These are phyloP conservation scores for Corrigiola litoralis DNA, from an alignment of 179 eudicot species.

Conservation along the genomic window DNA sequence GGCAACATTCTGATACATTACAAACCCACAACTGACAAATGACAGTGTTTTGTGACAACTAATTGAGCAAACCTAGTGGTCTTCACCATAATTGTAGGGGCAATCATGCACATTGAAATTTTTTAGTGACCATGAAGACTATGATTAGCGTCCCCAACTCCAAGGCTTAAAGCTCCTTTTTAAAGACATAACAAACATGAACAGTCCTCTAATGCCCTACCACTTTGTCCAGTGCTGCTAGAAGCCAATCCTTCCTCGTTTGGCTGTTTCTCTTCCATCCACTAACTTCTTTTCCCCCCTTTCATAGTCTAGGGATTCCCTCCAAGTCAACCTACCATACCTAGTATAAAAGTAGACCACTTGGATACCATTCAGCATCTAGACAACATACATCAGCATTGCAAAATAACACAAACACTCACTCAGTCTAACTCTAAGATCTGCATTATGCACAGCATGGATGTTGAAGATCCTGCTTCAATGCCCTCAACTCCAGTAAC, in stretches of 20 bases:
- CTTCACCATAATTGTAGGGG: constrained; percentile 36
- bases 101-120: constrained; percentile 26
- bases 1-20: constrained; percentile 14
- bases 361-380: constrained; percentile 13
- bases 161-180: constrained; percentile 30
- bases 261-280: constrained; percentile 39
- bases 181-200: constrained; percentile 22
- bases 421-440: neutral
- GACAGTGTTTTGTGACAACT: constrained; percentile 13
- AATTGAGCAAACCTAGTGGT: constrained; percentile 24
- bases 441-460: constrained; percentile 35
- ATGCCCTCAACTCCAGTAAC: constrained; percentile 74
- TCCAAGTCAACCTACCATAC: constrained; percentile 39
- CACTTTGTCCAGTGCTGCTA: constrained; percentile 22
- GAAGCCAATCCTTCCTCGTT: constrained; percentile 13
- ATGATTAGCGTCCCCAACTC: constrained; percentile 24
- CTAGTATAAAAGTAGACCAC: constrained; percentile 21
- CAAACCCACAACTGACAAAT: constrained; percentile 16
- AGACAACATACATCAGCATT: neutral
- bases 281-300: constrained; percentile 33
- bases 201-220: constrained; percentile 37
- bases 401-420: constrained; percentile 1
- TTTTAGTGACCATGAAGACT: constrained; percentile 28
- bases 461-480: constrained; percentile 50
- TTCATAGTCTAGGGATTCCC: constrained; percentile 28